Evolutionary conservation across 345 rosid species (phyloP).

Genomic region (Aquilaria yunnanensis): DNA sequence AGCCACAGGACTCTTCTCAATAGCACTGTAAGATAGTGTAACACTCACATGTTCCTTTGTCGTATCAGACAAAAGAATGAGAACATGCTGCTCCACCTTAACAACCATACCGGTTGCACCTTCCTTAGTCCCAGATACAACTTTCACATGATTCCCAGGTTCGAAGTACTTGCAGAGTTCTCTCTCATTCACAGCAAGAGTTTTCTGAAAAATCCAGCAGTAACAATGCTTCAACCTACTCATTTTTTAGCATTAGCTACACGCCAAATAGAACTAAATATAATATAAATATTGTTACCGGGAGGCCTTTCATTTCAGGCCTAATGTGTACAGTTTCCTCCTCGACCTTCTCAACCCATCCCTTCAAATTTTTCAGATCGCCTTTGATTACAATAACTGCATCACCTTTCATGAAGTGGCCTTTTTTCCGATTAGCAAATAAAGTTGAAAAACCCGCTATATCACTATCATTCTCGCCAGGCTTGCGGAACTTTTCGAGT

Average conservation of each 20-base stretch:
- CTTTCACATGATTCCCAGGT: slow-evolving; percentile 97
- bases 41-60: slow-evolving; percentile 87
- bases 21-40: background rate
- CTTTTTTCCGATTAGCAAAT: slow-evolving; percentile 89
- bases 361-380: slow-evolving; percentile 87
- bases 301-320: slow-evolving; percentile 90
- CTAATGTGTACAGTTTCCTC: slow-evolving; percentile 87
- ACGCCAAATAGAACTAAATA: slow-evolving; percentile 2
- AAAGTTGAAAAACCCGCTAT: slow-evolving; percentile 72
- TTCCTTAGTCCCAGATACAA: slow-evolving; percentile 86
- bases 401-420: slow-evolving; percentile 98
- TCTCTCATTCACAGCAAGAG: slow-evolving; percentile 76
- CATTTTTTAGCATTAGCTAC: background rate
- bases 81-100: slow-evolving; percentile 94
- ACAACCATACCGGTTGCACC: slow-evolving; percentile 99
- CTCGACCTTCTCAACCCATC: slow-evolving; percentile 99
- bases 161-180: slow-evolving; percentile 95
- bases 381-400: slow-evolving; percentile 93
- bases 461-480: slow-evolving; percentile 73
- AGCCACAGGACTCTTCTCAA: background rate
- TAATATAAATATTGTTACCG: slow-evolving; percentile 46
- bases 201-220: slow-evolving; percentile 41
- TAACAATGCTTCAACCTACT: slow-evolving; percentile 1
- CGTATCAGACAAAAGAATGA: slow-evolving; percentile 80
- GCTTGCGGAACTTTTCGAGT: slow-evolving; percentile 80